Base-by-base conservation (phyloP, 2,329 filamentous ascomycete genomes). In the Raffaelea arxii region DNA sequence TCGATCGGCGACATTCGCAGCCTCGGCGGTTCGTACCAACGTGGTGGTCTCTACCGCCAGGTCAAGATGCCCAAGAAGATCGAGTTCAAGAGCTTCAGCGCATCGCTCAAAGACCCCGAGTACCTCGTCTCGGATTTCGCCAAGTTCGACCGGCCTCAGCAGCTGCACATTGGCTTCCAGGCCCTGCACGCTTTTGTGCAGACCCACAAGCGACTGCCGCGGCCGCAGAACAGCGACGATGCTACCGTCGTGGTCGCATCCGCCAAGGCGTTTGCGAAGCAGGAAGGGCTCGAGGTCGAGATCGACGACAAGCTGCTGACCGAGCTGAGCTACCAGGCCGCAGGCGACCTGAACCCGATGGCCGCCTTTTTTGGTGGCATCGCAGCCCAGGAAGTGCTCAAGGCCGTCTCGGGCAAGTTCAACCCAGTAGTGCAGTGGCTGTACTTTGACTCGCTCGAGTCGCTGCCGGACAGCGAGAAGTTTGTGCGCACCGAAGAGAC, bases 371-470 rank as follows among this genome's bases (percentile, higher is more conserved):
- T 96, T 59, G 92, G 92, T 63, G 92, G 92, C 56, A 78, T 96
- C 55, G 78, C 87, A 23, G 92, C 92, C 1, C 92, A 98, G 63
- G 92, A 98, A 65, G 84, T 96, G 21, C 76, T 98, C 51, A 98
- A 98, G 68, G 88, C 91, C 18, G 87, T 98, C 6, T 98, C 92
- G 44, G 92, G 92, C 56, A 98, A 98, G 67, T 98, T 98, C 70
- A 80, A 88, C 58, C 92, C 92, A n/a, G 82, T 97, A 54, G 77
- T 85, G 55, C 92, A 98, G 64, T 97, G 86, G 81, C 76, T 98
- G 62, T 97, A 98, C 72, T 94, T 96, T 57, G 92, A 98, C 65
- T 95, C 92, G 2, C 72, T 98, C n/a, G 92, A 98, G 65, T 95
- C 92, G 10, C 74, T 98, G 3, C 91, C 92, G 2, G 76, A 81